These are phyloP conservation scores for Jimgerdemannia flammicorona DNA, from an alignment of 192 early-diverging fungal genomes.

Conservation along the genomic window DNA sequence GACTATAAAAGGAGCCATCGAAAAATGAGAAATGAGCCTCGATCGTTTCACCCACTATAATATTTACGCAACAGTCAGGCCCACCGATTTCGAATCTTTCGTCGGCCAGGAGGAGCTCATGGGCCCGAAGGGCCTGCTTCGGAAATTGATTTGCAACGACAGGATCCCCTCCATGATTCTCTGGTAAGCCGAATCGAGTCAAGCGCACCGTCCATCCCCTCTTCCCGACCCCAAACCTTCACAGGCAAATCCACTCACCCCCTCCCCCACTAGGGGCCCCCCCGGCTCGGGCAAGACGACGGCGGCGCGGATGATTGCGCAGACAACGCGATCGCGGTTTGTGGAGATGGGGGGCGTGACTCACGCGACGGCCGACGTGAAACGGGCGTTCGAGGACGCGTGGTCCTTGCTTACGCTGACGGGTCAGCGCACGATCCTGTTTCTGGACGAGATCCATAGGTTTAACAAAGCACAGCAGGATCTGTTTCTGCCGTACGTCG, in stretches of 20 bases:
- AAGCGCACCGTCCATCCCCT: too few species aligned
- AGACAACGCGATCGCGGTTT: conserved; percentile 38
- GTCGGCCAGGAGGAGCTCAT: conserved; percentile 70
- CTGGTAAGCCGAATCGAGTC: conserved; percentile 37
- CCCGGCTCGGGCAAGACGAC: conserved; percentile 36
- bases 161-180: conserved; percentile 74
- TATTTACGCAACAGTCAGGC: conserved; percentile 36
- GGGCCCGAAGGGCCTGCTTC: conserved; percentile 60
- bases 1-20: too few species aligned
- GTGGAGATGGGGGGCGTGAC: conserved; percentile 48
- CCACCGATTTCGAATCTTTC: conserved; percentile 57
- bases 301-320: conserved; percentile 40
- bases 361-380: conserved; percentile 57
- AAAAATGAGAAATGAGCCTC: too few species aligned
- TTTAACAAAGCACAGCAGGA: conserved; percentile 91
- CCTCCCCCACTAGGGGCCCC: conserved; percentile 17
- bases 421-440: conserved; percentile 65
- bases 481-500: conserved; percentile 75
- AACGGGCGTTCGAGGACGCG: conserved; percentile 70
- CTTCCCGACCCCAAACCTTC: neutral
- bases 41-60: neutral
- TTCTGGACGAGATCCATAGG: conserved; percentile 88
- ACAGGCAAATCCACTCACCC: neutral
- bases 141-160: conserved; percentile 60
- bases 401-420: conserved; percentile 49